Base-by-base conservation (phyloP, 1,139 yeast genomes). In the Zygoascus sp. region DNA sequence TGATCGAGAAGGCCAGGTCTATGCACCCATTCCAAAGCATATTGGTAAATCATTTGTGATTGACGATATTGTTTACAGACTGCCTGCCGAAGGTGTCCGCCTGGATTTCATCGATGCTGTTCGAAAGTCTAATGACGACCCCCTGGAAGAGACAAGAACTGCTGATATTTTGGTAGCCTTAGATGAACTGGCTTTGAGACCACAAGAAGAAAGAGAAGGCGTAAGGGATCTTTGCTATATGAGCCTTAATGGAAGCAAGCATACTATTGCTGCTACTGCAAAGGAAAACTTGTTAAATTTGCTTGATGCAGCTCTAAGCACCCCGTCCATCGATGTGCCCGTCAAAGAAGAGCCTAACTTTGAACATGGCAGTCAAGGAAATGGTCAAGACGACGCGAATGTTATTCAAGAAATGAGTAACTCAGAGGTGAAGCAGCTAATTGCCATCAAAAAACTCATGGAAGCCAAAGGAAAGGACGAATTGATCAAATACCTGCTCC, bases 41-140 rank as follows among this genome's bases (percentile, higher is more conserved):
- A 60, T 73, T 44, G 59, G 66, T 13, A 68, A 70, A 52, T 58
- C 72, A 2, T 65, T 75, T 48, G 69, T 74, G 28, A 64, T 74
- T 20, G 72, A 75, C 38, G 74, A 78, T 28, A 72, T 78, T 45
- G 72, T 84, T 1, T 83, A 81, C 62, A 69, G 84, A 49, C 53
- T 89, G 1, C 86, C 89, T 0, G 96, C 88, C 55, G 74, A 74
- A 42, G 83, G 88, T 58, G 73, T 92, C 3, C 67, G 84, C 42
- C 66, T 89, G 27, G 96, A 90, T 62, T 92, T 92, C 60, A 64
- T 86, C 32, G 79, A 79, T 42, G 50, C 62, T 2, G 63, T 65
- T 17, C 54, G 56, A 38, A 30, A 22, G 3, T 20, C 39, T 7
- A 44, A 38, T 25, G 15, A 22, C 5, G 45, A 42, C 22, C 45